Percentiles rank a stretch among this genome's conserved stretches.
These are phyloP conservation scores for Pleurotus ostreatus DNA, from an alignment of 768 basidiomycete genomes.

Conservation along the genomic window DNA sequence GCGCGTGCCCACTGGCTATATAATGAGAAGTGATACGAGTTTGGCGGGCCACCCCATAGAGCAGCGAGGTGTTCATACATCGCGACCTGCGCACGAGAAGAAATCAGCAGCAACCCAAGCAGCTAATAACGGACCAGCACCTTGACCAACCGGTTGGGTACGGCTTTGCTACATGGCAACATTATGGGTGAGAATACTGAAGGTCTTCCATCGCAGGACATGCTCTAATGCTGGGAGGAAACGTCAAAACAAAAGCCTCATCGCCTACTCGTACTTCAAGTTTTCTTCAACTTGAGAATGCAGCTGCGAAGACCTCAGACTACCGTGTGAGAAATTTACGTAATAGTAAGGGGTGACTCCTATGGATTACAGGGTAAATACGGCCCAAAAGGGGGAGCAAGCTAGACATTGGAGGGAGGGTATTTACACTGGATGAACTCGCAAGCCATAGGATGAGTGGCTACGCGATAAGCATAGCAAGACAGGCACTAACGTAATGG, in stretches of 20 bases:
- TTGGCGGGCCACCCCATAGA: slow-evolving; percentile 70
- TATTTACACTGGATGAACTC: neutral
- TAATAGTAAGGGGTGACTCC: too few relatives aligned
- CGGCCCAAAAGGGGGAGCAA: too few relatives aligned
- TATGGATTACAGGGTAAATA: too few relatives aligned
- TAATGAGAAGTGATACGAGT: slow-evolving; percentile 53
- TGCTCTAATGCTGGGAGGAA: neutral
- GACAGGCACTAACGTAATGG: neutral
- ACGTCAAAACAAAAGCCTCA: neutral
- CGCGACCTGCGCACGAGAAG: slow-evolving; percentile 54
- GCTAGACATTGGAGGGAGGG: neutral
- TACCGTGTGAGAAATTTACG: too few relatives aligned
- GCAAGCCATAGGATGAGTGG: neutral
- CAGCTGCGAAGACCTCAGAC: too few relatives aligned
- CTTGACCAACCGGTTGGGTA: slow-evolving; percentile 52
- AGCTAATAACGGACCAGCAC: slow-evolving; percentile 22
- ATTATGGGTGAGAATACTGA: slow-evolving; percentile 19
- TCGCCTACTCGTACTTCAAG: too few relatives aligned
- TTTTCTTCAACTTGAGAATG: too few relatives aligned
- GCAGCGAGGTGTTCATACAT: slow-evolving; percentile 81
- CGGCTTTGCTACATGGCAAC: slow-evolving; percentile 37
- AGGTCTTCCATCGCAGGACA: too few relatives aligned
- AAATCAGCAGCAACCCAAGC: neutral
- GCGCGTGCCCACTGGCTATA: slow-evolving; percentile 75
- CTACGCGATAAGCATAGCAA: neutral